Evolutionary conservation across 805 yeast genomes (phyloP).

Genomic region (Hanseniaspora thailandica): DNA sequence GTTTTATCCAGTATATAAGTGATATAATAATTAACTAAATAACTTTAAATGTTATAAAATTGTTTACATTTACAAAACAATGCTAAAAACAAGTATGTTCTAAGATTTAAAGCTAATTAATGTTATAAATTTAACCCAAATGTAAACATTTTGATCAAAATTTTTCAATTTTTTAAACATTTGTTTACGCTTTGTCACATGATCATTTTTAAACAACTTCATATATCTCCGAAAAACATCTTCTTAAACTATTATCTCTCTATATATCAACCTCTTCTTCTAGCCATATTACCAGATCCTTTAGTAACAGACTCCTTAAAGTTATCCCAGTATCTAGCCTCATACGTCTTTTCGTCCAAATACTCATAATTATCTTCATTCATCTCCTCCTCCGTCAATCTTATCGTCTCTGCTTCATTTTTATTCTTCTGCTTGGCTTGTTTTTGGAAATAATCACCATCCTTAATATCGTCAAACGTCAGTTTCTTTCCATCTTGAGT

Average conservation of each 20-base stretch:
- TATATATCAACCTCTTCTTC: conserved; percentile 33
- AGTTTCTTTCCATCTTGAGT: conserved; percentile 32
- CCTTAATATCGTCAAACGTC: conserved; percentile 14
- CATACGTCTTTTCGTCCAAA: conserved; percentile 56
- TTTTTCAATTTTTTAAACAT: background rate
- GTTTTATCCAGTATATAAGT: background rate
- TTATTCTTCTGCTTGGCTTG: conserved; percentile 21
- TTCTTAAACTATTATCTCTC: background rate
- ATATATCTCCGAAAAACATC: no score
- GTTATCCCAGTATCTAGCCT: conserved; percentile 84
- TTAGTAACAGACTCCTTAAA: conserved; percentile 74
- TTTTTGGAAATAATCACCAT: conserved; percentile 21
- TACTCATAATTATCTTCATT: conserved; percentile 54
- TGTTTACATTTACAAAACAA: background rate
- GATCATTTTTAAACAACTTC: no score
- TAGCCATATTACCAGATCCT: conserved; percentile 78
- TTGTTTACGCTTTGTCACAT: background rate
- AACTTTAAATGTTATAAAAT: background rate
- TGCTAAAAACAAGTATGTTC: no score
- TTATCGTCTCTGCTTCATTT: conserved; percentile 34
- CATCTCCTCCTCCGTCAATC: conserved; percentile 31
- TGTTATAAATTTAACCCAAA: no score
- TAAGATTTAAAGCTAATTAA: no score
- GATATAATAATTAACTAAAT: background rate
- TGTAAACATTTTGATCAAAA: no score